Conservation (phyloP, 2,329 filamentous ascomycete genomes). For the Podosphaera xanthii region DNA sequence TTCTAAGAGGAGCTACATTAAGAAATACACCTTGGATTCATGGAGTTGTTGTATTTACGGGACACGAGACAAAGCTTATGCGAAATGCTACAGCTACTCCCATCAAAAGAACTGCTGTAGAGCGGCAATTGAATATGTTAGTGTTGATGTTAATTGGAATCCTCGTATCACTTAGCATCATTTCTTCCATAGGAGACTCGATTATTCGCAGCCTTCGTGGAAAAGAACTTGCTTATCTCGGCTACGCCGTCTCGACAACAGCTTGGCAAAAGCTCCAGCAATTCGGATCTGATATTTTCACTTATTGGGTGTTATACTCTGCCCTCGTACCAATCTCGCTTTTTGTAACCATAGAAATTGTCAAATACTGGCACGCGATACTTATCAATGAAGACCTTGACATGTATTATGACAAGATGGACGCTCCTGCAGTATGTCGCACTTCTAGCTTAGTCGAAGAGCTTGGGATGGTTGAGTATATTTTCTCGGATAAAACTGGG, state of each 20-base stretch:
- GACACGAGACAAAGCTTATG: constrained; percentile 98
- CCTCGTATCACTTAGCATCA: constrained; percentile 60
- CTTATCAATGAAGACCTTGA: constrained; percentile 94
- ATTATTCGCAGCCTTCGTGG: constrained; percentile 46
- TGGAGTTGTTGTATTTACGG: constrained; percentile 87
- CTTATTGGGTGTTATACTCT: constrained; percentile 96
- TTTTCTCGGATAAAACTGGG: constrained; percentile 95
- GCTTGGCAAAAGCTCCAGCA: constrained; percentile 38
- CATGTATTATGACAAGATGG: constrained; percentile 89
- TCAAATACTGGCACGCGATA: constrained; percentile 96
- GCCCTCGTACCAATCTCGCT: constrained; percentile 91
- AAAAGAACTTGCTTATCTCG: constrained; percentile 47
- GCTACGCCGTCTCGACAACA: constrained; percentile 36
- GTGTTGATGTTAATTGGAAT: constrained; percentile 78
- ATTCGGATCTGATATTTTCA: constrained; percentile 86
- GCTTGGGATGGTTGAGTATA: constrained; percentile 91
- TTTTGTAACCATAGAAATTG: constrained; percentile 90
- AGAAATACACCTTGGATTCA: constrained; percentile 96
- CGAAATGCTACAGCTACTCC: constrained; percentile 90
- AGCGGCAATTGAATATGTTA: constrained; percentile 78
- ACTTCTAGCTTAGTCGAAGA: constrained; percentile 95
- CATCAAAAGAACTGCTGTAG: constrained; percentile 93
- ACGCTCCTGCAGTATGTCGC: constrained; percentile 85
- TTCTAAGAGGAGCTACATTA: constrained; percentile 79
- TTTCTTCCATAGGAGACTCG: constrained; percentile 80